Conservation (phyloP, 352 stramenopile species). For the Aphanomyces astaci region DNA sequence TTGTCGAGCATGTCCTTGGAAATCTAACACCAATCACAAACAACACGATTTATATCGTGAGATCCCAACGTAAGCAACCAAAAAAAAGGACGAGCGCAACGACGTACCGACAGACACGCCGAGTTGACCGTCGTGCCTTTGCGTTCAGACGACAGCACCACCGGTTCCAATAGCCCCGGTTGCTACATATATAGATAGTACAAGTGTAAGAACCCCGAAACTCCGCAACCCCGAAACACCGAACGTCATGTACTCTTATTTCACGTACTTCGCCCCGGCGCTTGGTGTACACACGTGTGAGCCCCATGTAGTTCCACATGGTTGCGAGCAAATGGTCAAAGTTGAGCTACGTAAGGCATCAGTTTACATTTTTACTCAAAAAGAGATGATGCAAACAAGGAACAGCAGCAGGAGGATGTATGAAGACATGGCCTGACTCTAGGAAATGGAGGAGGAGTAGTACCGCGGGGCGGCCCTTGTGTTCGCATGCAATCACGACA, state of each 20-base stretch:
- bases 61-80: no score
- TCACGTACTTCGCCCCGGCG: slow-evolving; percentile 64
- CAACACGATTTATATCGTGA: no score
- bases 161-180: slow-evolving; percentile 67
- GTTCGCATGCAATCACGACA: slow-evolving; percentile 92
- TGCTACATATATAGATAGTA: slow-evolving; percentile 35
- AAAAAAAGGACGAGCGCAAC: no score
- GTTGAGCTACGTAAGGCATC: slow-evolving; percentile 87
- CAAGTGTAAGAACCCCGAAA: neutral
- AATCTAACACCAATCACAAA: no score
- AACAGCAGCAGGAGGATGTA: no score
- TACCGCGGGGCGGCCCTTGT: slow-evolving; percentile 65
- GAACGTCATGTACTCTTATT: no score
- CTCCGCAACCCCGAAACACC: no score
- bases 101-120: slow-evolving; percentile 72
- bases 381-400: no score
- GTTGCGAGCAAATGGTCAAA: slow-evolving; percentile 89
- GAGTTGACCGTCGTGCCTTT: slow-evolving; percentile 75
- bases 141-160: slow-evolving; percentile 76
- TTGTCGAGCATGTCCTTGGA: slow-evolving; percentile 91
- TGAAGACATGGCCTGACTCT: no score
- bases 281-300: slow-evolving; percentile 86
- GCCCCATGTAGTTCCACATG: slow-evolving; percentile 88
- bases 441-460: no score
- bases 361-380: no score